Evolutionary conservation across 2,329 filamentous ascomycete species (phyloP).

Genomic region (Colletotrichum camelliae): DNA sequence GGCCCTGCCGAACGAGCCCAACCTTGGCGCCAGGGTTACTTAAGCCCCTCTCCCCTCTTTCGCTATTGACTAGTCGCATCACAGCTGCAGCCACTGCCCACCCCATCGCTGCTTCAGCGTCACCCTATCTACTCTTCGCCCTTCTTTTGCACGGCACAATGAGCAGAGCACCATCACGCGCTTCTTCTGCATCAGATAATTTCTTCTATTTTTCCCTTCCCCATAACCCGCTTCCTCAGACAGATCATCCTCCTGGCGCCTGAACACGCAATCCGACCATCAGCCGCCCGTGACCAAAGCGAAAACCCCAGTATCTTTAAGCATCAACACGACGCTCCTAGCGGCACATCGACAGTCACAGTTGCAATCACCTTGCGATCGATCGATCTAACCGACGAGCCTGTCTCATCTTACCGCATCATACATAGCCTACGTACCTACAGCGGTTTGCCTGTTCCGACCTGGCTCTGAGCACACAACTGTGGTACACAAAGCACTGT

Average conservation of each 20-base stretch:
- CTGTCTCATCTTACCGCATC: background rate
- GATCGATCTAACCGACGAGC: background rate
- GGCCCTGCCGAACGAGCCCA: background rate
- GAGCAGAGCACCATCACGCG: conserved; percentile 19
- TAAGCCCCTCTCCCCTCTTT: conserved; percentile 20
- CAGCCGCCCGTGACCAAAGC: background rate
- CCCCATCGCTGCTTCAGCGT: background rate
- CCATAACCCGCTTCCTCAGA: background rate
- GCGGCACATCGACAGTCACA: background rate
- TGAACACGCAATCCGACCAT: background rate
- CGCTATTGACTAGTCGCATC: background rate
- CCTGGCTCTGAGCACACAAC: background rate
- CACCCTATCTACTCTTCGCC: conserved; percentile 6
- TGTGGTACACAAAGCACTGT: background rate
- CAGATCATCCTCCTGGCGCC: conserved; percentile 14
- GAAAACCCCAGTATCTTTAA: background rate
- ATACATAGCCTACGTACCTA: background rate
- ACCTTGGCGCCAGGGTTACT: conserved; percentile 17
- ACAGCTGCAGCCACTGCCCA: background rate
- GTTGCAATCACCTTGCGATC: background rate
- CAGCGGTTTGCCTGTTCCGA: background rate
- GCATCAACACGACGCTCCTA: background rate
- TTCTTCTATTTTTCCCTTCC: conserved; percentile 18
- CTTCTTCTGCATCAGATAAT: conserved; percentile 8
- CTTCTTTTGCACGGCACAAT: conserved; percentile 19